Conservation (phyloP, 768 basidiomycete species). For the Suillus luteus region DNA sequence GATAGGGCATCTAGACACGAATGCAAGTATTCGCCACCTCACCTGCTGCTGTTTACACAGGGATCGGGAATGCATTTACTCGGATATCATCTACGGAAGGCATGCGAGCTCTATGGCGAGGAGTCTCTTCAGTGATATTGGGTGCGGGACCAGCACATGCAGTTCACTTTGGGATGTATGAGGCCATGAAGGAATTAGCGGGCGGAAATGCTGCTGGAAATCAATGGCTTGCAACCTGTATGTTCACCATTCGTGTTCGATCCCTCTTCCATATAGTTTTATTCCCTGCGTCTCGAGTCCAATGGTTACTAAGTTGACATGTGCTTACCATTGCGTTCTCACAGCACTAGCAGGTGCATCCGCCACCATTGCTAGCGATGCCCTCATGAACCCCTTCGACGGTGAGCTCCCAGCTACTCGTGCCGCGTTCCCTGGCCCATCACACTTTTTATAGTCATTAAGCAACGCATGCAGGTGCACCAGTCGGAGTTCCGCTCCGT, state of each 20-base stretch:
- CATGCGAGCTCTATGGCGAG: conserved; percentile 88
- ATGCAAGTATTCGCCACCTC: conserved; percentile 97
- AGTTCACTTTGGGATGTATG: conserved; percentile 95
- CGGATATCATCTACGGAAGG: conserved; percentile 96
- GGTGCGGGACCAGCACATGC: conserved; percentile 99
- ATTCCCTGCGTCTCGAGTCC: background rate
- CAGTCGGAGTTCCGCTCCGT: conserved; percentile 90
- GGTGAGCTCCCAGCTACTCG: conserved; percentile 52
- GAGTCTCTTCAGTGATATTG: conserved; percentile 92
- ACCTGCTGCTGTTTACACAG: conserved; percentile 83
- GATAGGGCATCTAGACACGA: conserved; percentile 66
- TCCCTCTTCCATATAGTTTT: conserved; percentile 13
- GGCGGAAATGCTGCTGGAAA: conserved; percentile 80
- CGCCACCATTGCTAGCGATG: conserved; percentile 94
- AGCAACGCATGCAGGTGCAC: conserved; percentile 99
- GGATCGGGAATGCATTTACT: conserved; percentile 87
- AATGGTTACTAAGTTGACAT: background rate
- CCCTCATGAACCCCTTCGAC: conserved; percentile 99
- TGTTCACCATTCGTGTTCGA: conserved; percentile 33
- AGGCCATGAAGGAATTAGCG: conserved; percentile 89
- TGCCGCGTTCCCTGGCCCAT: conserved; percentile 15
- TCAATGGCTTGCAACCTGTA: conserved; percentile 89
- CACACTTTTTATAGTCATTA: conserved; percentile 70
- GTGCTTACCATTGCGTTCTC: conserved; percentile 18
- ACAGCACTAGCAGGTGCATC: conserved; percentile 90